Evolutionary conservation across 139 green algal genomes (phyloP), one percentile per base, ranked within the genome.

Genomic region (Auxenochlorella protothecoides): DNA sequence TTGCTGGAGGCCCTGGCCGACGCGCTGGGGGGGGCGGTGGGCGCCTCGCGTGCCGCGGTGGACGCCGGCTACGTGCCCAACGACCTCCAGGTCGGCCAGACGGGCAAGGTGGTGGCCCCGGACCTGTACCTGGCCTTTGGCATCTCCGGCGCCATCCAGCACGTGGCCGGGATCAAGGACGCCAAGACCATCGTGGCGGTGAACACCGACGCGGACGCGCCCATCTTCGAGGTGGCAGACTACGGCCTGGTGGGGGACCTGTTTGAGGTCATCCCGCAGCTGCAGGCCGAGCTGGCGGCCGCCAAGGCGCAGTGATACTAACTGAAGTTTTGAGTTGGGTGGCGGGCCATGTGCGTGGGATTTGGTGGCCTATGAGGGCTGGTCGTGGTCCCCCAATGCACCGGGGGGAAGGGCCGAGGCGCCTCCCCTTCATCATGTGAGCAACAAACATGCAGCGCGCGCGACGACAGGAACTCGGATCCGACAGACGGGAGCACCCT

Each of bases 11-110:
- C 73, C 51, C 81, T 97, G 64, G 93, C 93, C 8, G 91, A 96
- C 73, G 68, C 77, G 73, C 80, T 98, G 57, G 92, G 87, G 4
- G 92, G 80, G 6, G 91, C 92, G 27, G 83, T 98, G 63, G 93
- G 92, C 5, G 93, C 92, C 3, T 92, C 86, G 2, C 76, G 93
- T 2, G 93, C 93, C 6, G 92, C 92, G 3, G 93, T 98, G 56
- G 93, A 98, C 68, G 90, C 89, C 2, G 92, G 93, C 3, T 90
- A 85, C 57, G 87, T 87, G 4, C 71, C 91, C 16, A 97, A 98
- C 75, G 90, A 97, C 77, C 77, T 96, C 74, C 89, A 97, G 92
- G 89, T 97, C 7, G 92, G 93, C 6, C 93, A 98, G 79, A 98
- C 93, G 2, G 93, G 93, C 65, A 97, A 97, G 81, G 87, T 97